Conservation (phyloP, 1,284 basidiomycete species). For the Fomitopsis palustris region DNA sequence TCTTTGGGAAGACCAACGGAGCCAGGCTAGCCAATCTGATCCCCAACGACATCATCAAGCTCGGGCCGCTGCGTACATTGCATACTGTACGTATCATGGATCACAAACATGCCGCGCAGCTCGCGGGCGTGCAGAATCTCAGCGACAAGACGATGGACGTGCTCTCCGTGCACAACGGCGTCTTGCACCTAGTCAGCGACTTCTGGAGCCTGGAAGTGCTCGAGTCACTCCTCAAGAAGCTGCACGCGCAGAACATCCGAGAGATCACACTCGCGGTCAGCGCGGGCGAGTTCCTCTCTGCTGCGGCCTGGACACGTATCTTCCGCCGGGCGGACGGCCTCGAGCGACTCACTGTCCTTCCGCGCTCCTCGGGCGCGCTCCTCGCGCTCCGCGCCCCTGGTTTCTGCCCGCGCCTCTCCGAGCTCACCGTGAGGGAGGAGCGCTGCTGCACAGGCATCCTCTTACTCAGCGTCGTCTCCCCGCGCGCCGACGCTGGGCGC, state of each 20-base stretch:
- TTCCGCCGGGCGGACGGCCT: not conserved
- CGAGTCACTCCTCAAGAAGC: slow-evolving; percentile 5
- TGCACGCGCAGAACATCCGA: slow-evolving; percentile 9
- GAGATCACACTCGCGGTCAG: slow-evolving; percentile 8
- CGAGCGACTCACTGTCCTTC: not conserved
- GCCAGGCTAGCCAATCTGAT: slow-evolving; percentile 7
- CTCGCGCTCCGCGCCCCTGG: not conserved
- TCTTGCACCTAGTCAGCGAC: slow-evolving; percentile 12
- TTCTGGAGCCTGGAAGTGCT: slow-evolving; percentile 8
- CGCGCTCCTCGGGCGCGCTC: not conserved
- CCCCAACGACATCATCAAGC: slow-evolving; percentile 7
- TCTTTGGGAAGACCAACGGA: not conserved
- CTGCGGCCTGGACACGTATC: slow-evolving; percentile 4
- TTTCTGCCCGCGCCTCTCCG: not conserved
- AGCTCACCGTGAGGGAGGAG: not conserved
- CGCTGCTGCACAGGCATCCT: not conserved
- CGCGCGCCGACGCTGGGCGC: not conserved
- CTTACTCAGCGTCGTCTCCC: not conserved
- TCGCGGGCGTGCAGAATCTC: not conserved
- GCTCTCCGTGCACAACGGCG: slow-evolving; percentile 11
- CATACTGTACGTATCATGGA: slow-evolving; percentile 8
- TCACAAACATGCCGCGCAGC: slow-evolving; percentile 1
- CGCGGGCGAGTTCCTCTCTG: slow-evolving; percentile 8
- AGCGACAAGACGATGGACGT: slow-evolving; percentile 1
- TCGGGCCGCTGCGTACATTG: slow-evolving; percentile 11